These are phyloP conservation scores for Datisca glomerata DNA, from an alignment of 306 rosid genomes.

Conservation along the genomic window DNA sequence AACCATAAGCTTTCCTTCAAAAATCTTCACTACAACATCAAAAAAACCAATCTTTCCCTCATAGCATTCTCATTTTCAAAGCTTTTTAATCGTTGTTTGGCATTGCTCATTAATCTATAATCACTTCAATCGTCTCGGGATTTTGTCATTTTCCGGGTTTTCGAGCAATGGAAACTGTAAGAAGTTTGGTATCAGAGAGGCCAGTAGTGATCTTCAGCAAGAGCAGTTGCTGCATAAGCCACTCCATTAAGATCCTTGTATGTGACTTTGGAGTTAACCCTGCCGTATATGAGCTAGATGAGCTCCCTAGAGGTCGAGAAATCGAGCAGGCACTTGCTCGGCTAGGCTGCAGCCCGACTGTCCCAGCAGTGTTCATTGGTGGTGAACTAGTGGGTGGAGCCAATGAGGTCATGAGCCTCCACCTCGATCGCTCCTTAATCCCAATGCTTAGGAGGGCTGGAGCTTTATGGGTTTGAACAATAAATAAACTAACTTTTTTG, in stretches of 20 bases:
- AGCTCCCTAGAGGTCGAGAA: constrained; percentile 74
- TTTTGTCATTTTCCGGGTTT: not conserved
- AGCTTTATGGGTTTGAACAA: constrained; percentile 72
- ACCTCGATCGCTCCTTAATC: constrained; percentile 63
- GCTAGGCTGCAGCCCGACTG: constrained; percentile 60
- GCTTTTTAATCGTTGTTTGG: no score
- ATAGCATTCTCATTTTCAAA: no score
- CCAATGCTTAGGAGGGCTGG: constrained; percentile 90
- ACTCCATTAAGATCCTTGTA: constrained; percentile 70
- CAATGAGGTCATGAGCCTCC: constrained; percentile 89
- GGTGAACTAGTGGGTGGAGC: constrained; percentile 80
- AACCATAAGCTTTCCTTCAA: not conserved
- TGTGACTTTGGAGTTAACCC: constrained; percentile 85
- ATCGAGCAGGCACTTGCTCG: constrained; percentile 72
- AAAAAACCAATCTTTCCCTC: no score
- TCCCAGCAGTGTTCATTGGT: constrained; percentile 79
- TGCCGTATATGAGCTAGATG: constrained; percentile 70
- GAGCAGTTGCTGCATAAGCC: constrained; percentile 78
- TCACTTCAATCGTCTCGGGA: no score
- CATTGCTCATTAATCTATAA: not conserved
- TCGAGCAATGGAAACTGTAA: constrained; percentile 55
- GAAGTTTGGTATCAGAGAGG: constrained; percentile 66
- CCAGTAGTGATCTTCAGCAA: constrained; percentile 96
- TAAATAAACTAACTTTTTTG: not conserved
- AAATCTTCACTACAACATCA: not conserved